These are phyloP conservation scores for Oleoguttula mirabilis DNA, from an alignment of 495 filamentous ascomycete species.

Conservation along the genomic window DNA sequence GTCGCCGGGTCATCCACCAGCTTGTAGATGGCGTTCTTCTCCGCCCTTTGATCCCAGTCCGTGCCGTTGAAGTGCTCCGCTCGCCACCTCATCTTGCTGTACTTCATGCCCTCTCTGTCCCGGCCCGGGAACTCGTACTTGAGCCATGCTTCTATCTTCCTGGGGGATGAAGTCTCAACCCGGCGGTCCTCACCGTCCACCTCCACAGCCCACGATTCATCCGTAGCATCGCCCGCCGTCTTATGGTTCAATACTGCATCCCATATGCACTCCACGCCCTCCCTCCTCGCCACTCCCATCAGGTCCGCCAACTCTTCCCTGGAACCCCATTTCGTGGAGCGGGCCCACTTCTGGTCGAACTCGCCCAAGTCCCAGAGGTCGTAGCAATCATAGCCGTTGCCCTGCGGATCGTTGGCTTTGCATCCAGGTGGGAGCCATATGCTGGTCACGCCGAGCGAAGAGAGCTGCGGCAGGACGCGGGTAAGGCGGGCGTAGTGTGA, in stretches of 20 bases:
- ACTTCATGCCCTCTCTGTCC: slow-evolving; percentile 32
- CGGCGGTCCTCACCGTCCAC: slow-evolving; percentile 50
- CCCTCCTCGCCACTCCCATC: slow-evolving; percentile 36
- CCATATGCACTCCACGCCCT: slow-evolving; percentile 52
- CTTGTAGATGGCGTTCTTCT: slow-evolving; percentile 54
- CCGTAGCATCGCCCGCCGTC: slow-evolving; percentile 52
- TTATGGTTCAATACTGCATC: slow-evolving; percentile 72
- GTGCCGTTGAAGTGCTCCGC: slow-evolving; percentile 62
- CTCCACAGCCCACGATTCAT: slow-evolving; percentile 48
- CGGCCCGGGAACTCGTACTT: slow-evolving; percentile 55
- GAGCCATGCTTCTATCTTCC: slow-evolving; percentile 57
- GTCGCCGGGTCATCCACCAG: slow-evolving; percentile 41
- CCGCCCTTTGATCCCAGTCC: slow-evolving; percentile 50
- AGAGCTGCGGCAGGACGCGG: slow-evolving; percentile 41
- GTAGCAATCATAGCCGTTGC: slow-evolving; percentile 69
- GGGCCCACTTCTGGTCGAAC: slow-evolving; percentile 57
- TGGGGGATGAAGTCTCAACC: slow-evolving; percentile 41
- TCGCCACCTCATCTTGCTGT: slow-evolving; percentile 52
- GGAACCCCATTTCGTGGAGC: slow-evolving; percentile 61
- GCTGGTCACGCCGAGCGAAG: slow-evolving; percentile 50
- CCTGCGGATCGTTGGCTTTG: slow-evolving; percentile 48
- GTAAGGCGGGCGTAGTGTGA: slow-evolving; percentile 52
- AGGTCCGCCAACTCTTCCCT: slow-evolving; percentile 50
- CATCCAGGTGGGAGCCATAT: slow-evolving; percentile 67
- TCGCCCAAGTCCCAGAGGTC: slow-evolving; percentile 68